phyloP scores from a whole-genome alignment of 2,329 filamentous ascomycete genomes.

The Beauveria australis region DNA sequence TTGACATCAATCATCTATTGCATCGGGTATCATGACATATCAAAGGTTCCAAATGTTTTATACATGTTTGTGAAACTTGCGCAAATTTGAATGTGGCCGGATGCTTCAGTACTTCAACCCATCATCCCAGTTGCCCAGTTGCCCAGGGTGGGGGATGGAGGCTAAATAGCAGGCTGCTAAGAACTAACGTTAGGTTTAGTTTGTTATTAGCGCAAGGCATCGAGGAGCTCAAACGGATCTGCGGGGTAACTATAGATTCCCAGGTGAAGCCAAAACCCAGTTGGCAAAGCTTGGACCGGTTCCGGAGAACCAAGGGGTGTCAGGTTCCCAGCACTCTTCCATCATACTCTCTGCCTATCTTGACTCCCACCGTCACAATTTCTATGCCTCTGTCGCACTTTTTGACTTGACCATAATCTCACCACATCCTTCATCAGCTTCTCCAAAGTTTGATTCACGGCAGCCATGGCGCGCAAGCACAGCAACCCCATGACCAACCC shows the following conservation, averaged over 20 bases:
- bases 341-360: not conserved
- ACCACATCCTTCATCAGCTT: not conserved
- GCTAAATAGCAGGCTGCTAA: too few species aligned
- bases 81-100: too few species aligned
- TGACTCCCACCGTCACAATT: too few species aligned
- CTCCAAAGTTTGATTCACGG: not conserved
- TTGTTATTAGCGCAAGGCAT: not conserved
- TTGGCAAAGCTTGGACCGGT: not conserved
- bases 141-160: too few species aligned
- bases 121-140: too few species aligned
- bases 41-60: accelerated
- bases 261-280: too few species aligned
- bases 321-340: not conserved
- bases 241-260: constrained; percentile 6
- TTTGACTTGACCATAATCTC: not conserved
- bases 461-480: constrained; percentile 10
- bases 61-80: too few species aligned
- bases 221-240: constrained; percentile 4
- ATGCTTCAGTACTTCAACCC: too few species aligned
- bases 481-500: constrained; percentile 11
- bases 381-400: not conserved
- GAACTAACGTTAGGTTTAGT: not conserved
- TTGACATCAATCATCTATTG: too few species aligned
- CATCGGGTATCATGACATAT: too few species aligned
- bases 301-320: not conserved